A percentile compares a stretch with the other conserved stretches of the same genome.
Evolutionary conservation across 257 asterid species (phyloP).

Genomic region (Buddleja alternifolia): DNA sequence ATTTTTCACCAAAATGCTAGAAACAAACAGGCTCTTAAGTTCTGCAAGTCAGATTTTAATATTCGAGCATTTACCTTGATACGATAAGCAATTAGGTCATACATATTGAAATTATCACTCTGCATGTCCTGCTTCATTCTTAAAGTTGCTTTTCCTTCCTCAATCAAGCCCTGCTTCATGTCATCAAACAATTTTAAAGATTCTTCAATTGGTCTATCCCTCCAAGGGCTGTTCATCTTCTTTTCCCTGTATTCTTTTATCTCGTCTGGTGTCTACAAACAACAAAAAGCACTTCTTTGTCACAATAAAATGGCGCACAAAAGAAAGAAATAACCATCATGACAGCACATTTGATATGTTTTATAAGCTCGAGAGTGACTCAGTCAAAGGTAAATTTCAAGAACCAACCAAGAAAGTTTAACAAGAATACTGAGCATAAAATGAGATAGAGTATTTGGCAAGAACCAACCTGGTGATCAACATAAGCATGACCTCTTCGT

Average conservation of each 20-base stretch:
- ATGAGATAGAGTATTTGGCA: slow-evolving; percentile 6
- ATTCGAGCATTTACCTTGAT: slow-evolving; percentile 67
- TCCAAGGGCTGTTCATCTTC: slow-evolving; percentile 96
- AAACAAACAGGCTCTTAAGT: not conserved
- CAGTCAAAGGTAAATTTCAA: slow-evolving; percentile 3
- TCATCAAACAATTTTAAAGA: slow-evolving; percentile 80
- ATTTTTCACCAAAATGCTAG: too few species aligned
- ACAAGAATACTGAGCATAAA: not conserved
- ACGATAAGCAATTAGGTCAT: slow-evolving; percentile 93
- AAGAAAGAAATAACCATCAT: slow-evolving; percentile 5
- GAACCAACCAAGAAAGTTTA: not conserved
- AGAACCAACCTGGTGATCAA: slow-evolving; percentile 88
- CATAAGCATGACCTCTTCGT: slow-evolving; percentile 84
- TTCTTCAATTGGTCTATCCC: slow-evolving; percentile 85
- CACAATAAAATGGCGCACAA: slow-evolving; percentile 9
- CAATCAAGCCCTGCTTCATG: slow-evolving; percentile 80
- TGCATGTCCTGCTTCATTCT: slow-evolving; percentile 99
- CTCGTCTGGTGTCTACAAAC: slow-evolving; percentile 82
- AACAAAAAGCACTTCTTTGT: slow-evolving; percentile 20
- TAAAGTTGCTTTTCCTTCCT: slow-evolving; percentile 92
- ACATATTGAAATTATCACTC: slow-evolving; percentile 94
- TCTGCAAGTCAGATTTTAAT: not conserved
- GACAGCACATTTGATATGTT: not conserved
- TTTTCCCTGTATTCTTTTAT: slow-evolving; percentile 87
- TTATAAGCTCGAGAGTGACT: not conserved